Percentiles rank a stretch among this genome's conserved stretches.
These are phyloP conservation scores for Ceratobasidium sp. DNA, from an alignment of 1,284 basidiomycete species.

Conservation along the genomic window DNA sequence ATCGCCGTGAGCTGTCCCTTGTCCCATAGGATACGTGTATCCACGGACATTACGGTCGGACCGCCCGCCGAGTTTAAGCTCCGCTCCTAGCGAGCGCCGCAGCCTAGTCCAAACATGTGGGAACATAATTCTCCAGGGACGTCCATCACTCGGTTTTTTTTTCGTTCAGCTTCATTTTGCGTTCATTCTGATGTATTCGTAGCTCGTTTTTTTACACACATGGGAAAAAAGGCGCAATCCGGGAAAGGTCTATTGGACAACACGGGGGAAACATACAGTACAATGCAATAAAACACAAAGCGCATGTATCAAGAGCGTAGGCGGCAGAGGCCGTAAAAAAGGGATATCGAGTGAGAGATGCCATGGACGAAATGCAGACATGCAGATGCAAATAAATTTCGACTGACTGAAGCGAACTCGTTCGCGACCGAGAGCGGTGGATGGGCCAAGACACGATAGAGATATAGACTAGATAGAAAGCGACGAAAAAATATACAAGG, in stretches of 20 bases:
- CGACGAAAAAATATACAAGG: conserved; percentile 26
- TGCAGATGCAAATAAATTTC: conserved; percentile 34
- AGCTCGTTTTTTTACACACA: background rate
- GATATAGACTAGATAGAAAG: conserved; percentile 3
- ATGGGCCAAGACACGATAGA: background rate
- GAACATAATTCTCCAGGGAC: background rate
- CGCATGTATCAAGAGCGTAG: conserved; percentile 33
- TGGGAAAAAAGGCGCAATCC: conserved; percentile 4
- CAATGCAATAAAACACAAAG: conserved; percentile 23
- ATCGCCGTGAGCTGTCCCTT: conserved; percentile 7
- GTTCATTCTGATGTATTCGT: background rate
- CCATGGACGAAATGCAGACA: conserved; percentile 38
- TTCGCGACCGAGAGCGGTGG: conserved; percentile 31
- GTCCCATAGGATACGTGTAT: background rate
- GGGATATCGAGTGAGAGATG: conserved; percentile 31
- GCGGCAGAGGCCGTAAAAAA: conserved; percentile 11
- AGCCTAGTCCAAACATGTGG: conserved; percentile 10
- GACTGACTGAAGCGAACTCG: conserved; percentile 35
- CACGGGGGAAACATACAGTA: conserved; percentile 27
- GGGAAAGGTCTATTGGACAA: conserved; percentile 33
- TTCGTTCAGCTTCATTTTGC: background rate
- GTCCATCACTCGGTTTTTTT: background rate
- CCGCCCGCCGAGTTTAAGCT: conserved; percentile 13
- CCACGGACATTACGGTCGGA: conserved; percentile 14
- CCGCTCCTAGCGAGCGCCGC: background rate